Percentiles rank a stretch among this genome's conserved stretches.
Conservation (phyloP, 1,284 basidiomycete genomes). For the Coniferiporia weirii region DNA sequence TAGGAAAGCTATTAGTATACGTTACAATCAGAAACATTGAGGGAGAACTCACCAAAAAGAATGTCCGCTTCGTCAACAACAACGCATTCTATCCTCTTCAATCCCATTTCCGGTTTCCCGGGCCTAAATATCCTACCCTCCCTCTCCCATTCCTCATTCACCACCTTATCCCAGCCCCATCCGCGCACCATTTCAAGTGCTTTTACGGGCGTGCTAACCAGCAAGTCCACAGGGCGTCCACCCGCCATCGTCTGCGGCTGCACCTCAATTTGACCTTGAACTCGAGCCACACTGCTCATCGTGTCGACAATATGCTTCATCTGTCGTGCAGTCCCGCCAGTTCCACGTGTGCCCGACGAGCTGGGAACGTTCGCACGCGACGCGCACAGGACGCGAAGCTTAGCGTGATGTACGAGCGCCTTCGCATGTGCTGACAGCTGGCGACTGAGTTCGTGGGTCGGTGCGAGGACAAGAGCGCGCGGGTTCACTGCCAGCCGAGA, state of each 20-base stretch:
- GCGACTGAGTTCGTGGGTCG: slow-evolving; percentile 82
- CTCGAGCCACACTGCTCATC: slow-evolving; percentile 19
- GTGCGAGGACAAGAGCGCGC: slow-evolving; percentile 74
- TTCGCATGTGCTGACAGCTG: slow-evolving; percentile 76
- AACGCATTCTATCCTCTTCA: slow-evolving; percentile 76
- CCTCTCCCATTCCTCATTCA: slow-evolving; percentile 27
- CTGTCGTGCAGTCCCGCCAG: slow-evolving; percentile 40
- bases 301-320: slow-evolving; percentile 40
- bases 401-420: slow-evolving; percentile 64
- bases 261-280: slow-evolving; percentile 28
- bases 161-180: slow-evolving; percentile 56
- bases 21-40: slow-evolving; percentile 1
- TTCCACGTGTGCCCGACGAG: slow-evolving; percentile 21
- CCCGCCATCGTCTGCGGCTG: slow-evolving; percentile 18
- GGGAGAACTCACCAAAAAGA: slow-evolving; percentile 58
- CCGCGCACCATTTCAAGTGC: slow-evolving; percentile 68
- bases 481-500: slow-evolving; percentile 43
- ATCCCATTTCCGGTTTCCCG: slow-evolving; percentile 48
- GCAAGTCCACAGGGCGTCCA: slow-evolving; percentile 53
- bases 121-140: slow-evolving; percentile 33
- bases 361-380: slow-evolving; percentile 54
- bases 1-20: slow-evolving; percentile 25
- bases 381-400: slow-evolving; percentile 69
- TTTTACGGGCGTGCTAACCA: slow-evolving; percentile 76
- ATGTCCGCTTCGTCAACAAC: slow-evolving; percentile 87